phyloP scores from a whole-genome alignment of 441 rosid species.

The Melastoma candidum region DNA sequence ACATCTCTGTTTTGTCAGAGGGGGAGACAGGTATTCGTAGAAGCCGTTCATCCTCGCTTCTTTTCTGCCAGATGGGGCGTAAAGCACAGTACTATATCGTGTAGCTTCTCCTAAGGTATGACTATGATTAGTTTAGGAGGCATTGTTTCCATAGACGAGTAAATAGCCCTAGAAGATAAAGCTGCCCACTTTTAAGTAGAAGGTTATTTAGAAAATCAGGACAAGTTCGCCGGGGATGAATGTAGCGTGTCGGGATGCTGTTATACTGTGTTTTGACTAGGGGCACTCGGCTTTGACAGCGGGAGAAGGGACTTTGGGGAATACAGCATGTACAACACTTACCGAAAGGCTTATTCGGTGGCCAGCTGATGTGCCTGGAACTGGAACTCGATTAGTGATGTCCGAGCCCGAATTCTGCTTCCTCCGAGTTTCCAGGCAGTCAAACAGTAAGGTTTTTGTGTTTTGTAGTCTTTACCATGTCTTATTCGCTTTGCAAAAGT shows the following conservation, averaged over 20 bases:
- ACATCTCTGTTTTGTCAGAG: slow-evolving; percentile 66
- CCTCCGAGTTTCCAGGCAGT: background rate
- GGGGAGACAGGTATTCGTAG: slow-evolving; percentile 90
- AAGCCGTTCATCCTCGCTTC: slow-evolving; percentile 68
- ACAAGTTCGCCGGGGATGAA: too few relatives aligned
- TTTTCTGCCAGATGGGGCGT: slow-evolving; percentile 89
- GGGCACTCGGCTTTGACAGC: slow-evolving; percentile 43
- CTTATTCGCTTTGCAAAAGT: too few relatives aligned
- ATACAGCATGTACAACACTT: slow-evolving; percentile 75
- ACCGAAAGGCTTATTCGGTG: slow-evolving; percentile 26
- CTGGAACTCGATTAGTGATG: too few relatives aligned
- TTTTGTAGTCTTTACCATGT: too few relatives aligned
- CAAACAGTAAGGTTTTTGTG: too few relatives aligned
- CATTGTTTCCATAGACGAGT: too few relatives aligned
- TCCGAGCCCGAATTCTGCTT: too few relatives aligned
- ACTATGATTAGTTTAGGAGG: too few relatives aligned
- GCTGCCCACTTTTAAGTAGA: too few relatives aligned
- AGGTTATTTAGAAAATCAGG: too few relatives aligned
- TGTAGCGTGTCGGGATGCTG: slow-evolving; percentile 3
- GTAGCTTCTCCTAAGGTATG: too few relatives aligned
- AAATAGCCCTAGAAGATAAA: too few relatives aligned
- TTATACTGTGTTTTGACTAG: slow-evolving; percentile 39
- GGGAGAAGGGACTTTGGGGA: slow-evolving; percentile 92
- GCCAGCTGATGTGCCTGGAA: background rate
- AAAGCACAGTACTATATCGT: slow-evolving; percentile 42